Conservation (phyloP, 768 basidiomycete species). For the Cyclocybe cylindracea region DNA sequence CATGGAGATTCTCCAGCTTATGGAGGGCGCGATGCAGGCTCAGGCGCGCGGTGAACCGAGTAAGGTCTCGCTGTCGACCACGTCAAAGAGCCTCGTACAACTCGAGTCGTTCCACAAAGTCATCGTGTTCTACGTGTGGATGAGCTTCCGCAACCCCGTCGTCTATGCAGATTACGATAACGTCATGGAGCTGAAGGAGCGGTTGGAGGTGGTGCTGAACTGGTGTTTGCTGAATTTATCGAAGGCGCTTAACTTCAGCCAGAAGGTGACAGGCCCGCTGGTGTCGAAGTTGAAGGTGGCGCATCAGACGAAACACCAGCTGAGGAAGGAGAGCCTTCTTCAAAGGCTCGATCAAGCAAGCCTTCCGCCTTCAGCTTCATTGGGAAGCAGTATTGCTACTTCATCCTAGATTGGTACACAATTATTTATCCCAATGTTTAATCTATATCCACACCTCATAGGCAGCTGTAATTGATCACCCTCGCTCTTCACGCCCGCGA, state of each 20-base stretch:
- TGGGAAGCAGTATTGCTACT: no score
- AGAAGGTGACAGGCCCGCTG: no score
- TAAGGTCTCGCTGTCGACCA: conserved; percentile 1
- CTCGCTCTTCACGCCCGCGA: no score
- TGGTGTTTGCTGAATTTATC: conserved; percentile 54
- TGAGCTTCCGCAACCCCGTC: conserved; percentile 67
- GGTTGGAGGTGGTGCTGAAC: conserved; percentile 70
- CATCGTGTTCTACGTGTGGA: conserved; percentile 83
- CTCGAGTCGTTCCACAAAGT: conserved; percentile 81
- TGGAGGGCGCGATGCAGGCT: conserved; percentile 21
- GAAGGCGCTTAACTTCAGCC: conserved; percentile 4
- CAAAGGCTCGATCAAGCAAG: no score
- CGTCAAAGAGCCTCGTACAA: conserved; percentile 15
- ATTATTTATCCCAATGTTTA: no score
- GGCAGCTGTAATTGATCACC: no score
- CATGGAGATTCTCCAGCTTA: conserved; percentile 39
- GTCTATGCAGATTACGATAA: conserved; percentile 59
- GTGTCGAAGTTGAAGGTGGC: no score
- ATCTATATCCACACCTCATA: no score
- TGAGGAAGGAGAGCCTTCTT: no score
- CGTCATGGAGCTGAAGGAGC: conserved; percentile 54
- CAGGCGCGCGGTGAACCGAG: neutral
- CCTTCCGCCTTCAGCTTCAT: no score
- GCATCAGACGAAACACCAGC: no score
- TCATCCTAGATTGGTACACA: no score